Conservation (phyloP, 441 rosid genomes). For the Croton laevigatus region DNA sequence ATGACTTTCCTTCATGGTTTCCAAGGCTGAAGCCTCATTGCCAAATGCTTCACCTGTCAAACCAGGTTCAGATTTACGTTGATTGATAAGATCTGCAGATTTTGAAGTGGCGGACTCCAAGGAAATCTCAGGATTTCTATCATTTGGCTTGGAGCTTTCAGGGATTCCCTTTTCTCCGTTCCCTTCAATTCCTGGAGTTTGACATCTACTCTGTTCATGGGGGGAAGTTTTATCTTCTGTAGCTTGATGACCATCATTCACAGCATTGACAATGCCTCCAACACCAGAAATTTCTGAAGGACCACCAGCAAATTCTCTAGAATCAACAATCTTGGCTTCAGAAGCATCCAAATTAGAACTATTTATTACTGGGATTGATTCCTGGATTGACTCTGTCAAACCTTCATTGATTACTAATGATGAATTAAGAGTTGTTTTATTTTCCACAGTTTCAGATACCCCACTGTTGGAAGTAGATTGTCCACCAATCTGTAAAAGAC, state of each 20-base stretch:
- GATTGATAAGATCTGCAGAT: constrained; percentile 28
- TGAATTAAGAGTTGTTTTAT: constrained; percentile 29
- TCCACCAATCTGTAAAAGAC: constrained; percentile 36
- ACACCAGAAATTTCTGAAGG: constrained; percentile 40
- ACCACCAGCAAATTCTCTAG: constrained; percentile 29
- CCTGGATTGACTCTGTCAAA: constrained; percentile 23
- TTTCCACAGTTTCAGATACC: constrained; percentile 35
- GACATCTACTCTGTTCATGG: constrained; percentile 29
- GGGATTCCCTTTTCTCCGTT: constrained; percentile 14
- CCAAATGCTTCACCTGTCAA: constrained; percentile 16
- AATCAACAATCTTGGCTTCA: constrained; percentile 31
- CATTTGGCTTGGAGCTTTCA: constrained; percentile 32
- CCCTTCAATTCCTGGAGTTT: constrained; percentile 25
- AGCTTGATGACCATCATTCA: constrained; percentile 14
- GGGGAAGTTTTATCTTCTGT: constrained; percentile 22
- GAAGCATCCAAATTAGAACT: constrained; percentile 30
- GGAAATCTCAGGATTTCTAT: constrained; percentile 28
- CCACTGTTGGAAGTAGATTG: constrained; percentile 33
- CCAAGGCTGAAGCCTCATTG: constrained; percentile 31
- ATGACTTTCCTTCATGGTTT: constrained; percentile 27
- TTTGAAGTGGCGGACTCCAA: constrained; percentile 26
- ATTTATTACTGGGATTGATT: constrained; percentile 25
- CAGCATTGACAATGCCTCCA: constrained; percentile 14
- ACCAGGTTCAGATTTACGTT: constrained; percentile 27
- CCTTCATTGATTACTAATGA: constrained; percentile 30